Percentiles rank a stretch among this genome's conserved stretches.
phyloP scores from a whole-genome alignment of 2,329 filamentous ascomycete species.

The Ceratocystis colombiana region DNA sequence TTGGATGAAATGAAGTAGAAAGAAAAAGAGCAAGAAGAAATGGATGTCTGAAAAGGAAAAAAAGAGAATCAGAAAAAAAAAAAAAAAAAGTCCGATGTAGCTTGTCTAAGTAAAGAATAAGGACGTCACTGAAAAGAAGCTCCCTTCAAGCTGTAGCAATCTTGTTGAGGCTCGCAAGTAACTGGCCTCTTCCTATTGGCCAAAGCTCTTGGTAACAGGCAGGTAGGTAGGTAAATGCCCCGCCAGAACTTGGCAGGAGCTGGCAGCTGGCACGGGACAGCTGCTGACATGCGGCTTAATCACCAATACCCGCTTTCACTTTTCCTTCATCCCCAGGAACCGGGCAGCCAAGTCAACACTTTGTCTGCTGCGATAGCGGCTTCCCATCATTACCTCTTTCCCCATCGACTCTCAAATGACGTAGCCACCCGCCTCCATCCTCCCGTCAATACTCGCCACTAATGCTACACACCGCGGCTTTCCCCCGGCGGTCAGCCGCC shows the following conservation, averaged over 20 bases:
- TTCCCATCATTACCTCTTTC: too few species aligned
- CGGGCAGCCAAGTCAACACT: too few species aligned
- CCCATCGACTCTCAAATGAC: neutral
- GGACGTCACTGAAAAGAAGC: neutral
- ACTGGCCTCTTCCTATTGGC: constrained; percentile 14
- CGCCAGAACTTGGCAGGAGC: neutral
- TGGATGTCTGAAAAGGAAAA: neutral
- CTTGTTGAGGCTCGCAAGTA: neutral
- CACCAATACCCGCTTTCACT: neutral
- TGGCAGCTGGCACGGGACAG: neutral
- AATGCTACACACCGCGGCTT: constrained; percentile 7
- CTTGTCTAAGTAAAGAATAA: neutral
- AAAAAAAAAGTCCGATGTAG: neutral
- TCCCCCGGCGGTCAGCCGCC: constrained; percentile 6
- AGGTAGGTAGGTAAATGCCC: neutral
- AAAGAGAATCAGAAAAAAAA: constrained; percentile 1
- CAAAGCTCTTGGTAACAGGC: neutral
- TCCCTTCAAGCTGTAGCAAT: neutral
- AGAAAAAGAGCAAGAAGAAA: neutral
- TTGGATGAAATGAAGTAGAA: neutral
- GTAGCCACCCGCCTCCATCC: neutral
- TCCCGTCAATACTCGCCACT: neutral
- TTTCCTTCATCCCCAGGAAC: neutral
- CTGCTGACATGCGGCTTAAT: neutral
- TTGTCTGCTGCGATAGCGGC: too few species aligned